Evolutionary conservation across 768 basidiomycete species (phyloP).

Genomic region (Hysterangium stoloniferum): DNA sequence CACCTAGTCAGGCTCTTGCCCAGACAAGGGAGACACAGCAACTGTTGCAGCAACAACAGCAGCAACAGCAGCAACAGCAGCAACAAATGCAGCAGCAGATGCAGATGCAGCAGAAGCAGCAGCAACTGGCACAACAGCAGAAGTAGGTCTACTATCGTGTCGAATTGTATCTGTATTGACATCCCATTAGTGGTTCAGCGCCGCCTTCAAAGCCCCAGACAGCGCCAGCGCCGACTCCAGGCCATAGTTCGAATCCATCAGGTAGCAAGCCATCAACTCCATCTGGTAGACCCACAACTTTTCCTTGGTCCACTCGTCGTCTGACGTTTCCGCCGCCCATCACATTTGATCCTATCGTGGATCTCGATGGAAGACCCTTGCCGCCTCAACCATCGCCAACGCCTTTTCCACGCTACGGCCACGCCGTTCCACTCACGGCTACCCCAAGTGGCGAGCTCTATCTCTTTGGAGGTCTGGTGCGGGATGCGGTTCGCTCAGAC

Average conservation of each 20-base stretch:
- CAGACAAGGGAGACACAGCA: conserved; percentile 35
- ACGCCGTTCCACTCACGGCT: conserved; percentile 76
- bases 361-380: conserved; percentile 23
- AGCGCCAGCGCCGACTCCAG: conserved; percentile 12
- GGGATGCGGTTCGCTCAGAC: conserved; percentile 85
- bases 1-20: conserved; percentile 60
- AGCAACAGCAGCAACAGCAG: conserved; percentile 25
- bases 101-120: conserved; percentile 26
- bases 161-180: neutral
- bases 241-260: neutral
- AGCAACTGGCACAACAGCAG: conserved; percentile 17
- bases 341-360: conserved; percentile 55
- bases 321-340: conserved; percentile 63
- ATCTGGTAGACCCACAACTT: conserved; percentile 46
- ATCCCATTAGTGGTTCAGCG: neutral
- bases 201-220: conserved; percentile 1
- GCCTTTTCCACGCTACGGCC: conserved; percentile 95
- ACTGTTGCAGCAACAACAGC: conserved; percentile 23
- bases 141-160: neutral
- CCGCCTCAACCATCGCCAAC: conserved; percentile 68
- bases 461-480: conserved; percentile 93
- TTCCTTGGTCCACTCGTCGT: conserved; percentile 78
- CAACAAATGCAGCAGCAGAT: conserved; percentile 23
- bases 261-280: conserved; percentile 2
- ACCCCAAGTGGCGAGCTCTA: conserved; percentile 85